Evolutionary conservation across 2,329 filamentous ascomycete species (phyloP).

Genomic region (Leptoxyphium fumago): DNA sequence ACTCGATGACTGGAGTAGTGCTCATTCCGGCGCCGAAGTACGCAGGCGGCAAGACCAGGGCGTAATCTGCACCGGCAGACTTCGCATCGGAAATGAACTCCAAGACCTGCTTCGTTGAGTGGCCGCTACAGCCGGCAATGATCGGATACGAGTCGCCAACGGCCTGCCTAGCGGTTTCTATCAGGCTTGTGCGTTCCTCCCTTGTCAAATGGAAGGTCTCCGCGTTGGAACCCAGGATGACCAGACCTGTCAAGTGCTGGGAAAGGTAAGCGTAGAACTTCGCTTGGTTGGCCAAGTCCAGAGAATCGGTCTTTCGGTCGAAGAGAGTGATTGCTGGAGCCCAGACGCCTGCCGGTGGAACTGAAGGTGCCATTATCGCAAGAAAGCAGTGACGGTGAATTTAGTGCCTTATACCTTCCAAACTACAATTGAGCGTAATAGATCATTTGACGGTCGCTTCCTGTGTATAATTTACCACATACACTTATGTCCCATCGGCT

Average conservation of each 20-base stretch:
- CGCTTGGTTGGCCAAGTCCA: slow-evolving; percentile 28
- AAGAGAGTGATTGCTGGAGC: slow-evolving; percentile 32
- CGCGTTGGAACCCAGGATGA: slow-evolving; percentile 33
- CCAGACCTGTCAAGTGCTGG: slow-evolving; percentile 28
- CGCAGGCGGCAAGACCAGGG: slow-evolving; percentile 28
- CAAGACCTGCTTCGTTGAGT: slow-evolving; percentile 29
- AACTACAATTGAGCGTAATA: too few species aligned
- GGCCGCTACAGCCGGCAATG: slow-evolving; percentile 30
- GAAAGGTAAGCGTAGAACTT: slow-evolving; percentile 32
- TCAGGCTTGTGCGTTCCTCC: slow-evolving; percentile 26
- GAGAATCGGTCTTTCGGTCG: slow-evolving; percentile 22
- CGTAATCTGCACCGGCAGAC: slow-evolving; percentile 28
- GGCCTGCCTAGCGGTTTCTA: slow-evolving; percentile 26
- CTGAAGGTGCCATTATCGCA: slow-evolving; percentile 18
- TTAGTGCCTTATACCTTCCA: too few species aligned
- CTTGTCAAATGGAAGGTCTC: slow-evolving; percentile 32
- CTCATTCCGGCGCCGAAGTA: slow-evolving; percentile 33
- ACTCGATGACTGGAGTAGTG: slow-evolving; percentile 23
- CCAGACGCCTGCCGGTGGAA: slow-evolving; percentile 34
- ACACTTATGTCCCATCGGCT: too few species aligned
- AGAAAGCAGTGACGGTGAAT: not conserved
- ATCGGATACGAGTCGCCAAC: slow-evolving; percentile 28
- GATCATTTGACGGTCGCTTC: too few species aligned
- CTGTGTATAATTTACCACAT: too few species aligned
- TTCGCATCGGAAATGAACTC: slow-evolving; percentile 29